phyloP scores from a whole-genome alignment of 2,329 filamentous ascomycete genomes.

The Colletotrichum spaethianum region DNA sequence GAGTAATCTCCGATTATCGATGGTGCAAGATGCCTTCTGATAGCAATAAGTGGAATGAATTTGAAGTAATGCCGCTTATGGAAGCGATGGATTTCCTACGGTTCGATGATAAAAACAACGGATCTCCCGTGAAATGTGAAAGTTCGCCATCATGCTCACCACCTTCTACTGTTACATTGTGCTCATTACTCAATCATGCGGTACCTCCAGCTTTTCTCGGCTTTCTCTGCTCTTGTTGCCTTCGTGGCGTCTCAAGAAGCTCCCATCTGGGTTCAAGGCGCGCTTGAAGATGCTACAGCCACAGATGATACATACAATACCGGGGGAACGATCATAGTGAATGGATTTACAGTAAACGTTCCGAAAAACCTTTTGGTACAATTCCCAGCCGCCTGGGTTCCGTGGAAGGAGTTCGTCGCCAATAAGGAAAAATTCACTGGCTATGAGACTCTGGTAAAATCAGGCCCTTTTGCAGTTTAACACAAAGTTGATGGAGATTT shows the following conservation, averaged over 20 bases:
- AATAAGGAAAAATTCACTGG: constrained; percentile 50
- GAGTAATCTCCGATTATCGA: not conserved
- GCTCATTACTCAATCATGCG: not conserved
- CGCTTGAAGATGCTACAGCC: constrained; percentile 50
- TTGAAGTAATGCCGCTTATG: not conserved
- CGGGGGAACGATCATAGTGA: constrained; percentile 61
- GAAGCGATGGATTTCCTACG: not conserved
- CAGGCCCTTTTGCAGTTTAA: not conserved
- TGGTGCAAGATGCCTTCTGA: not conserved
- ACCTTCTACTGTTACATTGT: not conserved
- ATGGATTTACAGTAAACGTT: constrained; percentile 60
- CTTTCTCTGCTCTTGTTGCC: constrained; percentile 23
- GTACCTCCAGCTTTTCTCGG: not conserved
- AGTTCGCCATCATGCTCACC: not conserved
- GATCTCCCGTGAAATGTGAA: not conserved
- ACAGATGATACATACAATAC: constrained; percentile 57
- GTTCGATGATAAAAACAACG: not conserved
- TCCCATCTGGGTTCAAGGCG: constrained; percentile 52
- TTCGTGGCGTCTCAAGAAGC: constrained; percentile 46
- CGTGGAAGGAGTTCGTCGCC: constrained; percentile 56
- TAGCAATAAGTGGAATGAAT: not conserved
- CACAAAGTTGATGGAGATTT: not conserved
- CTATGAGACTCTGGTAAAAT: constrained; percentile 52
- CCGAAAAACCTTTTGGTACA: constrained; percentile 65
- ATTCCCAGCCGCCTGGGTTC: constrained; percentile 62